Percentiles rank a stretch among this genome's conserved stretches.
Conservation (phyloP, 2,329 filamentous ascomycete species). For the Aspergillus clavatus region DNA sequence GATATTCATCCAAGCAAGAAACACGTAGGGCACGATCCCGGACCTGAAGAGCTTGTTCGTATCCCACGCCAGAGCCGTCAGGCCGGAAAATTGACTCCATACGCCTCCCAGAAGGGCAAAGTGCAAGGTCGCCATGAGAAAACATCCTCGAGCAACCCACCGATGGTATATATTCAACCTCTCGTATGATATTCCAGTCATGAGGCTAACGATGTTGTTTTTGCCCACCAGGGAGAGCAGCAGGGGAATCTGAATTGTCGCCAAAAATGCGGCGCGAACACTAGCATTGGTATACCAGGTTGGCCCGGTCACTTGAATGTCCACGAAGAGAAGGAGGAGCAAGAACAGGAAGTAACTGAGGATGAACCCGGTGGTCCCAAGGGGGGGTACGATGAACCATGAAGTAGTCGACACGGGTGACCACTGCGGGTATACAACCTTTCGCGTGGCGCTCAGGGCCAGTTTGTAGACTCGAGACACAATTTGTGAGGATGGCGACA, state of each 20-base stretch:
- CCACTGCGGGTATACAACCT: too few relatives aligned
- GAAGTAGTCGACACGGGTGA: too few relatives aligned
- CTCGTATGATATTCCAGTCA: slow-evolving; percentile 30
- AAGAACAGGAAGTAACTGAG: too few relatives aligned
- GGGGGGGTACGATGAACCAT: too few relatives aligned
- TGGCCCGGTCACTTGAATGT: too few relatives aligned
- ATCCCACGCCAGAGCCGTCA: not conserved
- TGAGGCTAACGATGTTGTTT: slow-evolving; percentile 30
- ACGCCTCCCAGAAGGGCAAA: slow-evolving; percentile 25
- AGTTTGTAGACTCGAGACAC: too few relatives aligned
- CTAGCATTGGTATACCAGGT: too few relatives aligned
- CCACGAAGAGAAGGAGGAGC: too few relatives aligned
- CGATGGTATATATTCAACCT: slow-evolving; percentile 33
- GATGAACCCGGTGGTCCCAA: too few relatives aligned
- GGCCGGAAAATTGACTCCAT: slow-evolving; percentile 19
- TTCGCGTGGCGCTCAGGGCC: too few relatives aligned
- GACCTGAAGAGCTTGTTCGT: not conserved
- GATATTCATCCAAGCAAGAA: slow-evolving; percentile 7
- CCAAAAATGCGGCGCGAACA: slow-evolving; percentile 33
- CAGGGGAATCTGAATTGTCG: slow-evolving; percentile 36
- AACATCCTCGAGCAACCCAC: slow-evolving; percentile 27
- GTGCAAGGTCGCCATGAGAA: too few relatives aligned
- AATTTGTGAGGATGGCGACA: too few relatives aligned
- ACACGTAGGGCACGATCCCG: slow-evolving; percentile 1
- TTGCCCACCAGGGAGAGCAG: slow-evolving; percentile 38